Conservation (phyloP, 345 rosid genomes). For the Gossypium bickii region DNA sequence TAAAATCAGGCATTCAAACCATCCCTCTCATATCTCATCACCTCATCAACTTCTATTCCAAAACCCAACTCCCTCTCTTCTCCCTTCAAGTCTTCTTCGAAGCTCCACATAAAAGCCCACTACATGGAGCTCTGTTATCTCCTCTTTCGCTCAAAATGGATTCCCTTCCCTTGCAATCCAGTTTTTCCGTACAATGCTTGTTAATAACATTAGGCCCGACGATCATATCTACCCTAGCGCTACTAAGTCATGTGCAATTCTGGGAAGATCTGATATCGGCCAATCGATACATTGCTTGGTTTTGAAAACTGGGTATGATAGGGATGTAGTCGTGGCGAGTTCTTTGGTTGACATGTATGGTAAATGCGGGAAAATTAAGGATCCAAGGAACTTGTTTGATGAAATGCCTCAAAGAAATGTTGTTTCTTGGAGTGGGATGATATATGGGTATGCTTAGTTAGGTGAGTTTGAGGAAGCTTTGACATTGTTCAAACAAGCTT, state of each 20-base stretch:
- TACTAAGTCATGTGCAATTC: slow-evolving; percentile 68
- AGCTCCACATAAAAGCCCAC: slow-evolving; percentile 39
- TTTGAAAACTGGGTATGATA: slow-evolving; percentile 54
- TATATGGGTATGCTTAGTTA: slow-evolving; percentile 68
- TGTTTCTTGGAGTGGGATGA: slow-evolving; percentile 96
- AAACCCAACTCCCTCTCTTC: slow-evolving; percentile 54
- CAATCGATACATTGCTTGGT: slow-evolving; percentile 55
- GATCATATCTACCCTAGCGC: slow-evolving; percentile 77
- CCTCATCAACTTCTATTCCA: slow-evolving; percentile 88
- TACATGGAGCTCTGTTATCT: slow-evolving; percentile 87
- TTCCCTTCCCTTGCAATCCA: slow-evolving; percentile 63
- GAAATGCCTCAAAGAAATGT: slow-evolving; percentile 81
- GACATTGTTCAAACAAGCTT: slow-evolving; percentile 57
- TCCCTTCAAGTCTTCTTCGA: slow-evolving; percentile 63
- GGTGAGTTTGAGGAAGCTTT: slow-evolving; percentile 72
- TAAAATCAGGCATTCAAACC: slow-evolving; percentile 59
- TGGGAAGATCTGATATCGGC: slow-evolving; percentile 54
- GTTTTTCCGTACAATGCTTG: slow-evolving; percentile 60
- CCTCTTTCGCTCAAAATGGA: slow-evolving; percentile 79
- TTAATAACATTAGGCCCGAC: slow-evolving; percentile 44
- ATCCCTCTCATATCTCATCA: slow-evolving; percentile 70
- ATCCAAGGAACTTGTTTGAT: slow-evolving; percentile 67
- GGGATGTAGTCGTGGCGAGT: slow-evolving; percentile 75
- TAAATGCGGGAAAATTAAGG: slow-evolving; percentile 52
- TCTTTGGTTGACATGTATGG: slow-evolving; percentile 82